Conservation (phyloP, 768 basidiomycete species). For the Pisolithus sp. region DNA sequence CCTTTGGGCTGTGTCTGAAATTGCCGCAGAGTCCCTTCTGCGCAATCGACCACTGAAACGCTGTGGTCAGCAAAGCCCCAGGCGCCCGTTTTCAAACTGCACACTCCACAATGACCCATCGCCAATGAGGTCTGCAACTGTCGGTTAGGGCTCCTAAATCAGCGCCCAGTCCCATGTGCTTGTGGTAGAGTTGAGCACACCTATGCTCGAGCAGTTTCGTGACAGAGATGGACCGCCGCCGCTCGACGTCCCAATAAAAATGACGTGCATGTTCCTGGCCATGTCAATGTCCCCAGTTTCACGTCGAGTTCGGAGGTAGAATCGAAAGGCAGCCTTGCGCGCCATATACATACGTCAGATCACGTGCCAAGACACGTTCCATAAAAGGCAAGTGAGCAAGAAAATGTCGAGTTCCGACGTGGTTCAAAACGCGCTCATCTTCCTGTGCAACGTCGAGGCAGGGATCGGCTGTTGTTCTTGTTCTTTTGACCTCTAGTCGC, state of each 20-base stretch:
- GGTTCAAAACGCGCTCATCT: neutral
- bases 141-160: constrained; percentile 1
- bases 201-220: constrained; percentile 71
- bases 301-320: constrained; percentile 8
- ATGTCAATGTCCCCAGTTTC: constrained; percentile 20
- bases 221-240: constrained; percentile 69
- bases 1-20: constrained; percentile 48
- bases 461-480: constrained; percentile 7
- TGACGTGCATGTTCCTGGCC: constrained; percentile 45
- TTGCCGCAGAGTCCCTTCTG: constrained; percentile 72
- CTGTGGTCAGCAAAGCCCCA: constrained; percentile 1
- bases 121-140: constrained; percentile 48
- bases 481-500: constrained; percentile 7
- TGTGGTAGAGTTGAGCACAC: constrained; percentile 7
- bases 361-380: too few relatives aligned
- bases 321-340: neutral
- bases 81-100: constrained; percentile 11
- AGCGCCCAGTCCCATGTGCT: neutral
- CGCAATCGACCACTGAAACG: constrained; percentile 71
- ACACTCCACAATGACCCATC: constrained; percentile 64
- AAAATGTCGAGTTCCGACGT: too few relatives aligned
- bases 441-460: constrained; percentile 1
- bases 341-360: too few relatives aligned
- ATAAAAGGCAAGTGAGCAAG: too few relatives aligned
- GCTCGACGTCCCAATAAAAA: constrained; percentile 71